Base-by-base conservation (phyloP, 2,329 filamentous ascomycete genomes). In the Epichloe gansuensis region DNA sequence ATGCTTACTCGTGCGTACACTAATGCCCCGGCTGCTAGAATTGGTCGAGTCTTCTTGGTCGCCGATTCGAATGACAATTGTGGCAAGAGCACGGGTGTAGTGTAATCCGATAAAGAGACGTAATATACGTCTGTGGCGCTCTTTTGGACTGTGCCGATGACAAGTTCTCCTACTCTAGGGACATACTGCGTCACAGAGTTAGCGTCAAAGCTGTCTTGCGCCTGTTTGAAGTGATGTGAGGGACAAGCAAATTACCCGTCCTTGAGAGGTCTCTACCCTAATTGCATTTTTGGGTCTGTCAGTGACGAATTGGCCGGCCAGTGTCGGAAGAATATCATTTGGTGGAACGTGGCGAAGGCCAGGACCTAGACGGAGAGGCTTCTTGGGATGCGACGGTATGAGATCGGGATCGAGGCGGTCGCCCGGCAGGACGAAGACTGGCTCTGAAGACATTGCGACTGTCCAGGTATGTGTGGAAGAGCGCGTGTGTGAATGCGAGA, bases 61-160 rank as follows among this genome's bases (percentile, higher is more conserved):
- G 89, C 93, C 56, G 83, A 82, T 68, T 97, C 91, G 66, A 98
- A 98, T n/a, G 89, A 81, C 21, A 97, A 77, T 58, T 95, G 87
- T 0, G 87, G 89, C 1, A 97, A 81, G 17, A 87, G 73, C 1
- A 87, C 89, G 53, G 78, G 70, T 2, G 75, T 63, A 4, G 78
- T 77, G 63, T 82, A 77, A 51, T 81, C 75, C 31, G 87, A 85
- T 50, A 97, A 75, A 59, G 77, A 75, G 66, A 89, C 89, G 67
- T 86, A 83, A 75, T 87, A 96, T 64, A 80, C 78, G 60, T 97
- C 93, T 53, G 76, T 74, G 49, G 82, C 78, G 51, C 82, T 84
- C 66, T 84, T 86, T 62, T 87, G 81, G 59, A 97, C 76, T 57
- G 87, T 89, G 54, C 88, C 90, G 63, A 98, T 87, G 58, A 97